Conservation (phyloP, 495 filamentous ascomycete species). For the Penicillium silybi region DNA sequence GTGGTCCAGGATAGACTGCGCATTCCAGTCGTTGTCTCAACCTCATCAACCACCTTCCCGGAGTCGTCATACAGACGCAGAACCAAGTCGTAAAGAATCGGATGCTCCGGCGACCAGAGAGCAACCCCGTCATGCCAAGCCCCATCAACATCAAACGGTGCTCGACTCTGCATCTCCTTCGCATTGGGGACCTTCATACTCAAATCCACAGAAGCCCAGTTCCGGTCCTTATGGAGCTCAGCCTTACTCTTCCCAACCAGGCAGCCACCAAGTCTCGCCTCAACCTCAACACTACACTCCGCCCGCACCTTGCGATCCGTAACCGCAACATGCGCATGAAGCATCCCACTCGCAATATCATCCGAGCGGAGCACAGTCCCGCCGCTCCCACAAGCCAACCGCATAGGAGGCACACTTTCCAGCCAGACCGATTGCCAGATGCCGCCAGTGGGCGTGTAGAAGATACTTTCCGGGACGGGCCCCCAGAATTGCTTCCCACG, state of each 20-base stretch:
- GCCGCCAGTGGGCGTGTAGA: slow-evolving; percentile 37
- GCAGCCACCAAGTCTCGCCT: slow-evolving; percentile 18
- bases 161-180: slow-evolving; percentile 3
- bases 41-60: slow-evolving; percentile 21
- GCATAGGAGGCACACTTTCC: slow-evolving; percentile 31
- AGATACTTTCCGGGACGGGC: slow-evolving; percentile 37
- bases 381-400: slow-evolving; percentile 24
- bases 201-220: slow-evolving; percentile 21
- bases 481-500: slow-evolving; percentile 41
- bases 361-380: slow-evolving; percentile 32
- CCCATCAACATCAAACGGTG: slow-evolving; percentile 12
- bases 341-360: slow-evolving; percentile 25
- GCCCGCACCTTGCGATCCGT: slow-evolving; percentile 9
- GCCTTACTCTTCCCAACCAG: slow-evolving; percentile 12
- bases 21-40: slow-evolving; percentile 35
- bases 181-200: slow-evolving; percentile 16
- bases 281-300: slow-evolving; percentile 21
- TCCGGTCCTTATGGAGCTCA: slow-evolving; percentile 13
- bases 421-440: slow-evolving; percentile 38
- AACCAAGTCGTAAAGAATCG: slow-evolving; percentile 32
- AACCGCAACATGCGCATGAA: slow-evolving; percentile 26
- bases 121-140: slow-evolving; percentile 30
- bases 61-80: slow-evolving; percentile 22
- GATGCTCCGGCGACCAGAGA: slow-evolving; percentile 38
- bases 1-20: slow-evolving; percentile 32